Conservation (phyloP, 2,329 filamentous ascomycete genomes). For the Aspergillus viridinutans region DNA sequence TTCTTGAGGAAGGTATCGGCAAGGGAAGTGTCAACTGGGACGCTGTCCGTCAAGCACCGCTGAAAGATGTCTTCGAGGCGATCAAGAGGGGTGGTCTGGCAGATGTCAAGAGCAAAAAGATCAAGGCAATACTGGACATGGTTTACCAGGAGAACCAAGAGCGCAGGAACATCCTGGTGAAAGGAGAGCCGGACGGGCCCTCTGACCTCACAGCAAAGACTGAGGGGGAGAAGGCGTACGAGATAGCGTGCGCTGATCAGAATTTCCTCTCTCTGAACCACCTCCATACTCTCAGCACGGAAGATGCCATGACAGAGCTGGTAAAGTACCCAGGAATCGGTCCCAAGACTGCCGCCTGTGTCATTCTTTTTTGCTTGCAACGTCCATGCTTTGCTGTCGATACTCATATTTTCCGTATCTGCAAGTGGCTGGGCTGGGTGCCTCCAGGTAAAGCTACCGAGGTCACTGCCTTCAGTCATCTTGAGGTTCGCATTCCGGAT, state of each 20-base stretch:
- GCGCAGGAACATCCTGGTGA: slow-evolving; percentile 49
- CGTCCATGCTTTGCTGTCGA: slow-evolving; percentile 62
- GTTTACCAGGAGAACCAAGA: slow-evolving; percentile 65
- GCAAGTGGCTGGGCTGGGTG: slow-evolving; percentile 60
- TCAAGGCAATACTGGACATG: slow-evolving; percentile 69
- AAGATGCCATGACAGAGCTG: slow-evolving; percentile 56
- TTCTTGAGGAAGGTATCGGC: slow-evolving; percentile 58
- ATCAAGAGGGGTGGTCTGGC: slow-evolving; percentile 69
- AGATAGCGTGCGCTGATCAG: slow-evolving; percentile 55
- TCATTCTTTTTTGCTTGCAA: slow-evolving; percentile 61
- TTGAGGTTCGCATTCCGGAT: slow-evolving; percentile 59
- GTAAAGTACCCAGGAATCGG: slow-evolving; percentile 60
- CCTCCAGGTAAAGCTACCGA: slow-evolving; percentile 46
- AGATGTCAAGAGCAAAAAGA: slow-evolving; percentile 65
- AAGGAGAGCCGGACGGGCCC: slow-evolving; percentile 42
- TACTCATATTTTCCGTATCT: slow-evolving; percentile 62
- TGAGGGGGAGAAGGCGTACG: slow-evolving; percentile 50
- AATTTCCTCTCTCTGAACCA: slow-evolving; percentile 63
- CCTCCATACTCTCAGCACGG: slow-evolving; percentile 51
- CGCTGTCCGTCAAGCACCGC: slow-evolving; percentile 57
- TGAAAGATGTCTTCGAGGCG: slow-evolving; percentile 61
- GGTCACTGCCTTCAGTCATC: slow-evolving; percentile 54
- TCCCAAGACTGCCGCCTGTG: slow-evolving; percentile 63
- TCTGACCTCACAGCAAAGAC: slow-evolving; percentile 41
- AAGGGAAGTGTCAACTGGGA: slow-evolving; percentile 74